Evolutionary conservation across 805 yeast species (phyloP).

Genomic region (Cyberlindnera mycetangii): DNA sequence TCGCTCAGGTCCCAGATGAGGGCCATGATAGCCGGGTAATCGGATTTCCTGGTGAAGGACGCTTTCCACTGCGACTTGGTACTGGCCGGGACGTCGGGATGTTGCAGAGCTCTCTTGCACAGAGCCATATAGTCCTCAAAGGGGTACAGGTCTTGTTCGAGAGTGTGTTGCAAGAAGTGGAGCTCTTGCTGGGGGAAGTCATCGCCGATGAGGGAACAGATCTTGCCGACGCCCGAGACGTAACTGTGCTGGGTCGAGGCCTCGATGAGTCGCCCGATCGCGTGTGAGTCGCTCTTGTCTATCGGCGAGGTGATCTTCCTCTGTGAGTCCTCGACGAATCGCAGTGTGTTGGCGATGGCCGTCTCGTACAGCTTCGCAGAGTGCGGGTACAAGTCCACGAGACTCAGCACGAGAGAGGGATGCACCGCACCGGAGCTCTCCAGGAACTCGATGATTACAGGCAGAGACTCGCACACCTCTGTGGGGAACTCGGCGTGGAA

Average conservation of each 20-base stretch:
- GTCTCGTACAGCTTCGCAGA: neutral
- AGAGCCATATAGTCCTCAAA: neutral
- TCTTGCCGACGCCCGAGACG: conserved; percentile 1
- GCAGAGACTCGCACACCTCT: neutral
- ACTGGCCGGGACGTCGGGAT: conserved; percentile 1
- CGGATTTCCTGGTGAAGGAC: neutral
- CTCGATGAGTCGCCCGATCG: neutral
- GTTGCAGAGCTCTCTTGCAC: conserved; percentile 2
- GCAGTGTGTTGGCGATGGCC: neutral
- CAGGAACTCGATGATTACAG: neutral
- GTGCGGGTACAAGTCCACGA: conserved; percentile 1
- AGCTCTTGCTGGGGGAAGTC: conserved; percentile 1
- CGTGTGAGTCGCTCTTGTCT: neutral
- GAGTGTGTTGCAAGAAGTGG: neutral
- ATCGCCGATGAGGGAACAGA: conserved; percentile 7
- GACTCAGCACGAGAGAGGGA: conserved; percentile 2
- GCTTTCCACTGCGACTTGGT: neutral
- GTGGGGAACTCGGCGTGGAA: conserved; percentile 5
- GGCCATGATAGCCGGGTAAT: neutral
- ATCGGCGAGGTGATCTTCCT: neutral
- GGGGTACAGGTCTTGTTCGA: neutral
- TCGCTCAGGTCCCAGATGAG: conserved; percentile 3
- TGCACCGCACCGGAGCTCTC: neutral
- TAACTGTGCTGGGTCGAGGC: neutral
- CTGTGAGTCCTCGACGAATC: neutral